Conservation (phyloP, 148 eudicot genomes). For the Gaultheria prostrata region DNA sequence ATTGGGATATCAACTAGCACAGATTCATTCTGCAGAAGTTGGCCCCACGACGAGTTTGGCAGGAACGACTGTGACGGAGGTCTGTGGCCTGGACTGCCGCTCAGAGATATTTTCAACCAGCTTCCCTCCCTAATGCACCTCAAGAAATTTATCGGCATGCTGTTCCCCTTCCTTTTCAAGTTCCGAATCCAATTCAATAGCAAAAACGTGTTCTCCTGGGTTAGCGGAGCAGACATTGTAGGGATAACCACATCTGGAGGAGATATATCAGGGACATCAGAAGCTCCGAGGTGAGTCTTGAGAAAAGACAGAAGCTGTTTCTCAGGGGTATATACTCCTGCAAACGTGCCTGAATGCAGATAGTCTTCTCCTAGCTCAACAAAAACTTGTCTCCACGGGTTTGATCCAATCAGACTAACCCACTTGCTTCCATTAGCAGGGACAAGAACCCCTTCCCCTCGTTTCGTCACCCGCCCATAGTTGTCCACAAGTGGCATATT, state of each 20-base stretch:
- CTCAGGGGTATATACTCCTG: conserved; percentile 24
- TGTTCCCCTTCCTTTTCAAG: conserved; percentile 19
- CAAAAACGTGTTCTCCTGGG: conserved; percentile 38
- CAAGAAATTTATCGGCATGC: conserved; percentile 35
- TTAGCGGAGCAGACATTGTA: conserved; percentile 41
- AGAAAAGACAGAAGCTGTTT: conserved; percentile 39
- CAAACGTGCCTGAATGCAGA: conserved; percentile 28
- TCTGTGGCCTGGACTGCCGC: conserved; percentile 35
- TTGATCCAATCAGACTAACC: conserved; percentile 52
- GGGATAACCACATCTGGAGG: conserved; percentile 54
- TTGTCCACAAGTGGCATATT: conserved; percentile 48
- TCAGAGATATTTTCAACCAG: conserved; percentile 50
- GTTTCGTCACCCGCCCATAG: conserved; percentile 25
- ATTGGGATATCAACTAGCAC: conserved; percentile 56
- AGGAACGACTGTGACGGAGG: conserved; percentile 57
- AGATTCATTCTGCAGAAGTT: conserved; percentile 41
- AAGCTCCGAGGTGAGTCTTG: conserved; percentile 28
- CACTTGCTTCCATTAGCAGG: conserved; percentile 65
- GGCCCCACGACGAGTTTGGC: conserved; percentile 35
- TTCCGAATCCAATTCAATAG: conserved; percentile 53
- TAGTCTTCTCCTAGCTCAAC: conserved; percentile 55
- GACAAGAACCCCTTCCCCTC: conserved; percentile 36
- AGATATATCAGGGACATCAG: conserved; percentile 51
- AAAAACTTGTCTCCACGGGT: conserved; percentile 46
- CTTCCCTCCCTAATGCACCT: conserved; percentile 40